phyloP scores from a whole-genome alignment of 2,329 filamentous ascomycete species.

The Ploettnerulaceae sp. region DNA sequence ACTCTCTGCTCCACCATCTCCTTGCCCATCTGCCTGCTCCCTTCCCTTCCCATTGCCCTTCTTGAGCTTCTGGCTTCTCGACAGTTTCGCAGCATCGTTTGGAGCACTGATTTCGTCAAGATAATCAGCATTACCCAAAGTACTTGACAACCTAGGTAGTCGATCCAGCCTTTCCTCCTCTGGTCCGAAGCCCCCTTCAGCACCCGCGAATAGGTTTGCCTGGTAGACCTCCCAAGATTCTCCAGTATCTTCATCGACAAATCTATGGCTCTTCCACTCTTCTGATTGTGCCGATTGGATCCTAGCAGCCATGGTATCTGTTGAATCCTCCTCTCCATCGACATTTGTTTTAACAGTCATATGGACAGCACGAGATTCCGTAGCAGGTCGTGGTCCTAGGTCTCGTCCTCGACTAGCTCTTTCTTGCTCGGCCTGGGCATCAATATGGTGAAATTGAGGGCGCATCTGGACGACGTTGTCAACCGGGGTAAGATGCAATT shows the following conservation, averaged over 20 bases:
- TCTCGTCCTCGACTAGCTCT: slow-evolving; percentile 39
- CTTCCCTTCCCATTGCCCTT: slow-evolving; percentile 19
- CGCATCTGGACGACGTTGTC: slow-evolving; percentile 82
- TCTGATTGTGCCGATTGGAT: slow-evolving; percentile 77
- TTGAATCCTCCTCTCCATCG: slow-evolving; percentile 59
- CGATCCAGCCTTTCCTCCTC: slow-evolving; percentile 20
- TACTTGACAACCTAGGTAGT: slow-evolving; percentile 42
- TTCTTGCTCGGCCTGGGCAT: slow-evolving; percentile 70
- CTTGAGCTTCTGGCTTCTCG: slow-evolving; percentile 27
- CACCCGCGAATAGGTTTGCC: slow-evolving; percentile 57
- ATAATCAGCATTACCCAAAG: slow-evolving; percentile 54
- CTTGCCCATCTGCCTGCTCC: slow-evolving; percentile 11
- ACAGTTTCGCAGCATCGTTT: slow-evolving; percentile 28
- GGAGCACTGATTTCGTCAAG: slow-evolving; percentile 58
- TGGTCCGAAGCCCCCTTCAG: slow-evolving; percentile 13
- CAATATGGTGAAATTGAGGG: slow-evolving; percentile 88
- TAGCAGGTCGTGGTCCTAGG: slow-evolving; percentile 20
- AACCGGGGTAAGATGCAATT: slow-evolving; percentile 81
- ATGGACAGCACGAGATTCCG: slow-evolving; percentile 71
- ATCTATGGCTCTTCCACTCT: slow-evolving; percentile 72
- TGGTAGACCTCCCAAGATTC: slow-evolving; percentile 73
- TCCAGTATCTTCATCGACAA: slow-evolving; percentile 74
- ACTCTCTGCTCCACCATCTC: slow-evolving; percentile 17
- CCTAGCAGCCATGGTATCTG: slow-evolving; percentile 69
- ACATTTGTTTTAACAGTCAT: slow-evolving; percentile 78